Conservation (phyloP, 176 grass and related monocot genomes). For the Chloris gayana region DNA sequence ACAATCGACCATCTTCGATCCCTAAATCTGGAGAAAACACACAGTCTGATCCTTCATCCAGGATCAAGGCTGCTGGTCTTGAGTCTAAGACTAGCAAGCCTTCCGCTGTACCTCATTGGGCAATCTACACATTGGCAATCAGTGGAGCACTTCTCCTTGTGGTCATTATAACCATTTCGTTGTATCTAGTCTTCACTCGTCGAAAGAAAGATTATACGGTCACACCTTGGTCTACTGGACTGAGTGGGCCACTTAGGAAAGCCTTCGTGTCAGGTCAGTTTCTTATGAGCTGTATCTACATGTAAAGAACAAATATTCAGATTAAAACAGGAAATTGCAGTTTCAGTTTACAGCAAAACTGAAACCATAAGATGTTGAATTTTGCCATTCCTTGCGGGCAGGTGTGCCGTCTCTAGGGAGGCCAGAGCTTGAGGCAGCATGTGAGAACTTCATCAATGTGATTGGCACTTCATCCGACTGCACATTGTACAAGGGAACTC, state of each 20-base stretch:
- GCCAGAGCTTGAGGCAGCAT: slow-evolving; percentile 67
- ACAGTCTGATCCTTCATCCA: neutral
- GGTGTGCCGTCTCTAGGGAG: slow-evolving; percentile 67
- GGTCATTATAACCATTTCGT: slow-evolving; percentile 7
- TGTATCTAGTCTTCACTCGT: slow-evolving; percentile 44
- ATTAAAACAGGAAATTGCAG: neutral
- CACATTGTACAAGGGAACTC: slow-evolving; percentile 72
- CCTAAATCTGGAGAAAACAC: neutral
- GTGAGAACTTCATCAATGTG: slow-evolving; percentile 85
- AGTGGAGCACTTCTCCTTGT: slow-evolving; percentile 47
- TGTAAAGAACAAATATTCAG: neutral
- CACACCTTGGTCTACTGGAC: slow-evolving; percentile 65
- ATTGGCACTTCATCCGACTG: slow-evolving; percentile 51
- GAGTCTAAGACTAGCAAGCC: neutral
- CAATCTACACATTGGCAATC: slow-evolving; percentile 36
- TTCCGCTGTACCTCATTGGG: neutral
- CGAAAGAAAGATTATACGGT: slow-evolving; percentile 54
- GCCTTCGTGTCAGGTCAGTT: slow-evolving; percentile 64
- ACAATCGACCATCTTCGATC: neutral
- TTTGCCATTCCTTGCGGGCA: slow-evolving; percentile 19
- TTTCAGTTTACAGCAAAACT: neutral
- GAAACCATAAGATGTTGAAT: slow-evolving; percentile 13
- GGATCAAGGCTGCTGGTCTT: neutral
- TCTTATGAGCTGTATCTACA: neutral
- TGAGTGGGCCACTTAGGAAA: slow-evolving; percentile 67